Base-by-base conservation (phyloP, 1,139 yeast genomes). In the Pichia sp. region DNA sequence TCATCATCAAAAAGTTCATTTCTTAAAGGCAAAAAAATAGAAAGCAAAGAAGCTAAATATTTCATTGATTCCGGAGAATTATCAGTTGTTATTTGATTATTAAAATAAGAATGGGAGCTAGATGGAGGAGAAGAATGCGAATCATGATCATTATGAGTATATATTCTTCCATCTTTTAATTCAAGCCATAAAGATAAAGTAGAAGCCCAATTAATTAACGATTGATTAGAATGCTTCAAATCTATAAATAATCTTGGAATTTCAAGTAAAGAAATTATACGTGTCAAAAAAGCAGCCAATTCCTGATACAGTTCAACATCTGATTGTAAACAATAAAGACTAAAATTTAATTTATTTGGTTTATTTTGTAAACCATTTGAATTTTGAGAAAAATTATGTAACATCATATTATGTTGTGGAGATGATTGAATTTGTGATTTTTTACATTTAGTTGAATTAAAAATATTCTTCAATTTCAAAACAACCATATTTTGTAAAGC, bases 141-240 rank as follows among this genome's bases (percentile, higher is more conserved):
- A 8, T 33, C 30, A 4, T 40, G 28, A 9, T 42, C 40, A n/a
- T 27, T 26, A 3, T 46, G 51, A 7, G 33, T 42, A 10, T 55
- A 50, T 25, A 51, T 31, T 11, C 65, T 62, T 1, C 78, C 79
- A 55, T 78, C 82, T 56, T 77, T 78, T 55, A 73, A 72, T 57
- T 77, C 81, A 32, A 77, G 60, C 83, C 83, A 78, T 45, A 76
- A 71, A 26, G 77, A 63, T 3, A 76, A 68, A 50, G 76, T 79
- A 34, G 74, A 65, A 0, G 76, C 75, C 83, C 83, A 78, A 52
- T 72, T 72, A n/a, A 73, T 55, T 35, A 74, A 55, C 50, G 70
- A 54, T 41, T 55, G 56, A 40, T 63, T 58, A 7, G 63, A 60
- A 27, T 58, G 44, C 34, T 58, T 53, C 9, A 63, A 41, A 25